Evolutionary conservation across 148 eudicot genomes (phyloP), one percentile per base, ranked within the genome.

Genomic region (Vaccinium vitisidaea): DNA sequence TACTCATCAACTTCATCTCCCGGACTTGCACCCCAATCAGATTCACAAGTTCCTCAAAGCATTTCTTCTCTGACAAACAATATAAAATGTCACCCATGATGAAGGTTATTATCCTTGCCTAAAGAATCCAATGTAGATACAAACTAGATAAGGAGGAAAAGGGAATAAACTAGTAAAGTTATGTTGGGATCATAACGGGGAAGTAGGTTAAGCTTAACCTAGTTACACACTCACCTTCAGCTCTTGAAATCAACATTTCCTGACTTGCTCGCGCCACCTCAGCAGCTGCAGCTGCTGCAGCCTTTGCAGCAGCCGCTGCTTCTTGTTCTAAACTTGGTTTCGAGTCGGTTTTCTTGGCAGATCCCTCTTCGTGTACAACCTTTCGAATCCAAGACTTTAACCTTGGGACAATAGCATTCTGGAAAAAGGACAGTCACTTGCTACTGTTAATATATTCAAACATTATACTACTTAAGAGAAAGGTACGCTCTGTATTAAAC

Each of bases 331-430:
- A 71, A 86, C 87, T 94, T 16, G 94, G 94, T 80, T 89, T 93
- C 75, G 86, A 43, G 48, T 79, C 79, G 7, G 83, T 67, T 82
- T 85, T 83, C 75, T 86, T 84, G 10, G 71, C 75, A 73, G 81
- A 50, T 43, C 82, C 87, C 43, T 90, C 88, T 84, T 91, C 94
- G 39, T 84, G 84, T 83, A 89, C 95, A 82, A 96, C 93, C 88
- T 91, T 90, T 54, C 98, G 95, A 71, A 96, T 89, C 99, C 99
- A 96, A 85, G 99, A 91, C 92, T 93, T 96, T 70, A 96, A 85
- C 89, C 92, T 87, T 15, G 99, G 99, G 81, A 94, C 75, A 85
- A 96, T 71, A 69, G 94, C 79, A 8, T 88, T 94, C 99, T 96
- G 92, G 84, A 75, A 88, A 54, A 87, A 80, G 75, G 82, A 14